These are phyloP conservation scores for Lathyrus sativus DNA, from an alignment of 306 rosid species.

Conservation along the genomic window DNA sequence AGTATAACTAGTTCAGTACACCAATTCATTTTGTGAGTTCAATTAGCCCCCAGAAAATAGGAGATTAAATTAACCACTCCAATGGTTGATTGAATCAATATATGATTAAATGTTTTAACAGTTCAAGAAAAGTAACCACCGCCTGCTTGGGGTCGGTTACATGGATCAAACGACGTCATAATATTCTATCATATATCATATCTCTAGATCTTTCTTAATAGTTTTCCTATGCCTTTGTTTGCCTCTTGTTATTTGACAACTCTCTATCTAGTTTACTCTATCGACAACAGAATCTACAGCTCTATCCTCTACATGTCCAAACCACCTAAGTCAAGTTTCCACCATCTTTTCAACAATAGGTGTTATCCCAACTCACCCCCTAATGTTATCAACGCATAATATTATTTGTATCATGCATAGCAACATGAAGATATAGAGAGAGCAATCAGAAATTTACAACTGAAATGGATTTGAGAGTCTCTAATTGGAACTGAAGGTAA, in stretches of 20 bases:
- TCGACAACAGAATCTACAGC: too few species aligned
- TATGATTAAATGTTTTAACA: conserved; percentile 13
- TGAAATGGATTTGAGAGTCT: conserved; percentile 16
- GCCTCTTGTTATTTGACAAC: too few species aligned
- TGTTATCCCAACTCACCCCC: too few species aligned
- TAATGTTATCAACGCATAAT: neutral
- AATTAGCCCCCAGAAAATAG: conserved; percentile 1
- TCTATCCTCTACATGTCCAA: too few species aligned
- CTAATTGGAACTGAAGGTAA: neutral
- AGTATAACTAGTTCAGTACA: conserved; percentile 14
- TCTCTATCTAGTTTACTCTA: too few species aligned
- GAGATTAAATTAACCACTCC: conserved; percentile 17
- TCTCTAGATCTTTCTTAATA: too few species aligned
- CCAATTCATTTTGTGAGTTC: conserved; percentile 18
- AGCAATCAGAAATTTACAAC: conserved; percentile 11
- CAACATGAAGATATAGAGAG: neutral
- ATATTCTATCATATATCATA: too few species aligned
- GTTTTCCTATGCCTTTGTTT: too few species aligned
- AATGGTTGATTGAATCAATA: conserved; percentile 19
- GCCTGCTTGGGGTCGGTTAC: neutral
- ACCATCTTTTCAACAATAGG: too few species aligned
- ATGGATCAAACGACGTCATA: too few species aligned
- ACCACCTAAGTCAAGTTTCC: too few species aligned
- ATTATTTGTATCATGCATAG: neutral
- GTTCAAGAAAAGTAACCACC: conserved; percentile 4